These are phyloP conservation scores for Lathyrus oleraceus DNA, from an alignment of 306 rosid genomes.

Conservation along the genomic window DNA sequence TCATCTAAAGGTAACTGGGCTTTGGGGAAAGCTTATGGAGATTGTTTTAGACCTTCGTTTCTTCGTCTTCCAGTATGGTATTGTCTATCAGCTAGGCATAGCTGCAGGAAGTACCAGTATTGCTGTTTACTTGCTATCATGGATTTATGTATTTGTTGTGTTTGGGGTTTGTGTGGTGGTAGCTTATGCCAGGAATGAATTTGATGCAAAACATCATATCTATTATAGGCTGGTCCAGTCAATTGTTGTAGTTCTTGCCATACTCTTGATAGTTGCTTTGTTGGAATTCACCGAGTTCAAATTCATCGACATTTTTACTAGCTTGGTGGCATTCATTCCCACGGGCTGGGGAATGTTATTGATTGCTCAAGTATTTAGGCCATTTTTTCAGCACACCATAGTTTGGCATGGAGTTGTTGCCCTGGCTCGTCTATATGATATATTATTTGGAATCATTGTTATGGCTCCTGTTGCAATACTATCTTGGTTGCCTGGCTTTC, in stretches of 20 bases:
- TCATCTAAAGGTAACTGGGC: slow-evolving; percentile 71
- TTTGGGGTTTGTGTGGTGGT: slow-evolving; percentile 57
- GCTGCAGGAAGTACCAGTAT: slow-evolving; percentile 69
- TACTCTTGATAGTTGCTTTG: slow-evolving; percentile 61
- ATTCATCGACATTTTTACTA: slow-evolving; percentile 65
- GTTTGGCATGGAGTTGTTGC: slow-evolving; percentile 64
- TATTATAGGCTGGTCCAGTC: slow-evolving; percentile 80
- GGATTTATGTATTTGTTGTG: slow-evolving; percentile 66
- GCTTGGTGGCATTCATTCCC: slow-evolving; percentile 81
- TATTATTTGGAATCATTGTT: slow-evolving; percentile 68
- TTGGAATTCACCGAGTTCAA: slow-evolving; percentile 62
- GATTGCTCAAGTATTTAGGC: slow-evolving; percentile 81
- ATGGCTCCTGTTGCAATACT: slow-evolving; percentile 77
- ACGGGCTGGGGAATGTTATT: slow-evolving; percentile 87
- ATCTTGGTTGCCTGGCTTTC: slow-evolving; percentile 92
- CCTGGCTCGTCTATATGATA: slow-evolving; percentile 72
- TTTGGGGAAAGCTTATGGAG: slow-evolving; percentile 80
- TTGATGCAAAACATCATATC: slow-evolving; percentile 66
- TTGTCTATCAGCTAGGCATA: slow-evolving; percentile 72
- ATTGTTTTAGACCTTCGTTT: slow-evolving; percentile 76
- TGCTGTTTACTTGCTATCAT: slow-evolving; percentile 72
- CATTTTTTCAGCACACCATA: slow-evolving; percentile 49
- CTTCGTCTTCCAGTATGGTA: slow-evolving; percentile 79
- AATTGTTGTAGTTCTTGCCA: slow-evolving; percentile 48
- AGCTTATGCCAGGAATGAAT: slow-evolving; percentile 62